phyloP scores from a whole-genome alignment of 2,329 filamentous ascomycete genomes.

The Cercospora sesami region DNA sequence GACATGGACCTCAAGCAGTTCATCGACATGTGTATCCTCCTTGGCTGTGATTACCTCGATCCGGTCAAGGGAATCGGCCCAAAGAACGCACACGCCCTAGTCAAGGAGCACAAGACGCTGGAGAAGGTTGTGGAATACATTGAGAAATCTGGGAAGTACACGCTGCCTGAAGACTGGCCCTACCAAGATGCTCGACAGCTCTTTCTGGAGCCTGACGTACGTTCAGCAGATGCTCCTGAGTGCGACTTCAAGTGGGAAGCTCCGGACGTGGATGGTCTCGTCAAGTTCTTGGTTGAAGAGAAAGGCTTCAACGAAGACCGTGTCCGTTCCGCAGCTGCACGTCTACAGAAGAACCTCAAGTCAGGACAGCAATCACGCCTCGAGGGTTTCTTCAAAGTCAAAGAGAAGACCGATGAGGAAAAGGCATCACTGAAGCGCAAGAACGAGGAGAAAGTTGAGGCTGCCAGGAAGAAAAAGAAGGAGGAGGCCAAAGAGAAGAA shows the following conservation, averaged over 20 bases:
- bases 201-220: conserved; percentile 89
- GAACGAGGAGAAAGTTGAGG: conserved; percentile 85
- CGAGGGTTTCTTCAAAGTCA: conserved; percentile 94
- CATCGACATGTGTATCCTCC: conserved; percentile 94
- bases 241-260: conserved; percentile 99
- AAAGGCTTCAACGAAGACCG: conserved; percentile 98
- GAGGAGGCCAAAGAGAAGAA: conserved; percentile 95
- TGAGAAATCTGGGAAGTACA: conserved; percentile 75
- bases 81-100: conserved; percentile 86
- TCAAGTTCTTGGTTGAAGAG: conserved; percentile 86
- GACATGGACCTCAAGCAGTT: conserved; percentile 88
- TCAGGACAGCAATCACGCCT: conserved; percentile 84
- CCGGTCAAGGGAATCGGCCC: conserved; percentile 94
- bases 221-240: conserved; percentile 74
- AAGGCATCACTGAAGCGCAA: conserved; percentile 87
- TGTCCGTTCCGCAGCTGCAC: conserved; percentile 73
- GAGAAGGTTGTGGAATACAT: conserved; percentile 84
- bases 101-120: conserved; percentile 84
- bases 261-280: conserved; percentile 84
- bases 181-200: conserved; percentile 87
- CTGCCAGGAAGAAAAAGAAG: conserved; percentile 94
- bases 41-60: conserved; percentile 97
- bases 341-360: conserved; percentile 88
- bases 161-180: conserved; percentile 93
- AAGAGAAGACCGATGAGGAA: conserved; percentile 84